A percentile compares a stretch with the other conserved stretches of the same genome.
Evolutionary conservation across 208 protist genomes (phyloP).

Genomic region (Acanthamoeba castellanii): DNA sequence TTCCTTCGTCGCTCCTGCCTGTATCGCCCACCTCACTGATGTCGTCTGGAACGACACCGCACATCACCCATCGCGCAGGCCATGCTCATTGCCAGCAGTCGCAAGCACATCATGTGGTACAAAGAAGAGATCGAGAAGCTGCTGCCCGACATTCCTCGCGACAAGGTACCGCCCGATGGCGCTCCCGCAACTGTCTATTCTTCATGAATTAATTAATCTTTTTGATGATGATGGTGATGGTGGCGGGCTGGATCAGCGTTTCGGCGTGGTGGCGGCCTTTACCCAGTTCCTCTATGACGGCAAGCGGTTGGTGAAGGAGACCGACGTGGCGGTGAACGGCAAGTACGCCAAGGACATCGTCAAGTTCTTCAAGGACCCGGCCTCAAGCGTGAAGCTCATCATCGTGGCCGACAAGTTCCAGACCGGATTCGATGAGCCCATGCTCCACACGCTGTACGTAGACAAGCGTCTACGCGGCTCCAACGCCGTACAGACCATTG

Average conservation of each 20-base stretch:
- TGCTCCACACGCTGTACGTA: conserved; percentile 62
- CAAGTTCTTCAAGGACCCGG: conserved; percentile 35
- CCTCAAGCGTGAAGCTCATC: conserved; percentile 49
- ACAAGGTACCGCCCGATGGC: neutral
- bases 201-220: neutral
- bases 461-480: conserved; percentile 58
- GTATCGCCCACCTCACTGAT: neutral
- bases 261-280: conserved; percentile 54
- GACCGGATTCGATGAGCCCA: conserved; percentile 62
- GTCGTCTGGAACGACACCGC: neutral
- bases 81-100: conserved; percentile 63
- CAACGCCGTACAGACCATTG: conserved; percentile 58
- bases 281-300: conserved; percentile 33
- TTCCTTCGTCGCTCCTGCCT: neutral
- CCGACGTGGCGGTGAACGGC: conserved; percentile 49
- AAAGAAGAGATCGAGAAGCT: conserved; percentile 43
- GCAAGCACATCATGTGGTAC: conserved; percentile 65
- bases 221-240: neutral
- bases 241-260: neutral
- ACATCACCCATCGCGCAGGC: neutral
- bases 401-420: conserved; percentile 71
- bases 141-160: neutral
- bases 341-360: conserved; percentile 34
- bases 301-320: conserved; percentile 22
- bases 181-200: neutral